phyloP scores from a whole-genome alignment of 2,329 filamentous ascomycete species.

The Penicillium aurantiogriseum region DNA sequence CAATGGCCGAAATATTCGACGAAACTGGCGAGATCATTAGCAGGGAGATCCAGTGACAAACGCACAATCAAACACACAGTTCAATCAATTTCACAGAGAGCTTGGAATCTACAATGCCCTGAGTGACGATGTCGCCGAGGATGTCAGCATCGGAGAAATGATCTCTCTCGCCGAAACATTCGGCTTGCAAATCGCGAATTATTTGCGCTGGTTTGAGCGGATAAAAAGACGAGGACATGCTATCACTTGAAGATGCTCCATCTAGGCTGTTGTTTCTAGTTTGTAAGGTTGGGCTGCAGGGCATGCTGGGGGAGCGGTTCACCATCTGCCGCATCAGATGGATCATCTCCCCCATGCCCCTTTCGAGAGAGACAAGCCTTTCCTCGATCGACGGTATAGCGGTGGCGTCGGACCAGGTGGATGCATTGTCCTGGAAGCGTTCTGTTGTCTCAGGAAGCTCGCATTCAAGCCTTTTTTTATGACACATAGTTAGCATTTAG shows the following conservation, averaged over 20 bases:
- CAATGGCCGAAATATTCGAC: slow-evolving; percentile 35
- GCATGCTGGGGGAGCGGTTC: slow-evolving; percentile 24
- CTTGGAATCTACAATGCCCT: slow-evolving; percentile 33
- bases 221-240: slow-evolving; percentile 20
- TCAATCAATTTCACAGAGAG: slow-evolving; percentile 34
- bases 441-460: slow-evolving; percentile 37
- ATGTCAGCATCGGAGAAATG: slow-evolving; percentile 24
- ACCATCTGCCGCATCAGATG: slow-evolving; percentile 35
- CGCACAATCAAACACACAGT: slow-evolving; percentile 23
- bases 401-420: slow-evolving; percentile 33
- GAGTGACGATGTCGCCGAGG: slow-evolving; percentile 28
- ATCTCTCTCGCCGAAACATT: slow-evolving; percentile 31
- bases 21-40: slow-evolving; percentile 23
- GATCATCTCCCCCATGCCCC: slow-evolving; percentile 37
- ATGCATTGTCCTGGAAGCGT: slow-evolving; percentile 33
- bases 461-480: slow-evolving; percentile 31
- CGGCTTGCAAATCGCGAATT: slow-evolving; percentile 33
- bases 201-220: slow-evolving; percentile 33
- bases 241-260: slow-evolving; percentile 23
- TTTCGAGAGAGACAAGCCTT: slow-evolving; percentile 33
- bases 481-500: slow-evolving; percentile 11
- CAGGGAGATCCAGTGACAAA: background rate
- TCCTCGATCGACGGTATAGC: slow-evolving; percentile 37
- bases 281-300: slow-evolving; percentile 19
- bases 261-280: slow-evolving; percentile 26